phyloP scores from a whole-genome alignment of 768 basidiomycete genomes.

The Lactarius vividus region DNA sequence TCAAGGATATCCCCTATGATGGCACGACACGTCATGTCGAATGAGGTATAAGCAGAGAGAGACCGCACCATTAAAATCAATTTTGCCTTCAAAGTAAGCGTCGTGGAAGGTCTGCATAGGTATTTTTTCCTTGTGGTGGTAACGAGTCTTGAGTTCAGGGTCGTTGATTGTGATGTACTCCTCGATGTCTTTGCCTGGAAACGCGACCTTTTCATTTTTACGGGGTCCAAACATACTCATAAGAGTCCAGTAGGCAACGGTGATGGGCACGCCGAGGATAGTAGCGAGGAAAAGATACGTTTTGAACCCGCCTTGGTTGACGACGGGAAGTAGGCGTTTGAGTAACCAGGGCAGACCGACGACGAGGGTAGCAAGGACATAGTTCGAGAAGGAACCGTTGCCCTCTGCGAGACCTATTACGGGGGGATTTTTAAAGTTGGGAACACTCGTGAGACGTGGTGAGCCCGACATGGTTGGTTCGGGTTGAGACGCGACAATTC shows the following conservation, averaged over 20 bases:
- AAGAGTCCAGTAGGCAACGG: constrained; percentile 86
- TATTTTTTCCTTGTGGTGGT: constrained; percentile 85
- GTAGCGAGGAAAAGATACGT: constrained; percentile 80
- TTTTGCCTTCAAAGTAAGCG: constrained; percentile 93
- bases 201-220: constrained; percentile 77
- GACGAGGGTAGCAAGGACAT: constrained; percentile 73
- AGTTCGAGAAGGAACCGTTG: constrained; percentile 79
- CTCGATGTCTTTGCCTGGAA: constrained; percentile 84
- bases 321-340: constrained; percentile 77
- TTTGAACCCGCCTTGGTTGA: constrained; percentile 81
- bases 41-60: constrained; percentile 16
- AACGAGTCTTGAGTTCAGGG: constrained; percentile 71
- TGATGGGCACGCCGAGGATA: constrained; percentile 70
- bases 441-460: constrained; percentile 52
- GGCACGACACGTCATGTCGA: constrained; percentile 12
- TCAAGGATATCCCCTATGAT: constrained; percentile 85
- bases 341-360: constrained; percentile 80
- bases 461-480: constrained; percentile 16
- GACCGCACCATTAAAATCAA: constrained; percentile 86
- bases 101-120: constrained; percentile 98
- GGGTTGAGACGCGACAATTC: too few species aligned
- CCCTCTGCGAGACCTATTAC: constrained; percentile 81
- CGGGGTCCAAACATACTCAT: constrained; percentile 79
- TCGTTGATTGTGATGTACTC: constrained; percentile 92
- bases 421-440: constrained; percentile 84